Evolutionary conservation across 371 early-diverging fungal genomes (phyloP).

Genomic region (Saksenaea vasiformis): DNA sequence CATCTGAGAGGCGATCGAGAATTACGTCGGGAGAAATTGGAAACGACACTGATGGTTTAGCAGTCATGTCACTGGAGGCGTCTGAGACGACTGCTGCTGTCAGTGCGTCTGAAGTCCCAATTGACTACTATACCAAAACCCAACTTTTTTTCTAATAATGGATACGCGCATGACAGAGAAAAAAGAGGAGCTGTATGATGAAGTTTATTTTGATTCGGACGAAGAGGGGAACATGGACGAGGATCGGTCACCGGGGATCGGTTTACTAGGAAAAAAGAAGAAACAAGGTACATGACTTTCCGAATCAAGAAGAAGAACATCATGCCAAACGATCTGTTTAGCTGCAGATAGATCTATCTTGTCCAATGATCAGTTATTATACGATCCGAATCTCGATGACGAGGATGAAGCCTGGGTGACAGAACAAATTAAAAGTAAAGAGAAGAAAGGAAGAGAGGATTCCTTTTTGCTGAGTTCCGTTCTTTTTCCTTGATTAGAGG

Average conservation of each 20-base stretch:
- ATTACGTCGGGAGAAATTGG: no score
- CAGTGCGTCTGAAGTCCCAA: no score
- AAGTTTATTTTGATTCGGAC: conserved; percentile 55
- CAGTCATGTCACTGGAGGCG: no score
- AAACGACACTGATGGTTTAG: no score
- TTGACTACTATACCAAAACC: no score
- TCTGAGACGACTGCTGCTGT: no score
- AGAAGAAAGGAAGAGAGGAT: conserved; percentile 10
- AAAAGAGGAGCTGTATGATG: conserved; percentile 39
- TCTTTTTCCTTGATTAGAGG: background rate
- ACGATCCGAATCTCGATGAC: conserved; percentile 62
- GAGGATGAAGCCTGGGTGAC: conserved; percentile 61
- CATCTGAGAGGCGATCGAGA: no score
- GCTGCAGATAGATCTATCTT: conserved; percentile 29
- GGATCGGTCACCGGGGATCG: conserved; percentile 16
- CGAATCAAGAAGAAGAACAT: background rate
- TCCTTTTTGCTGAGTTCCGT: background rate
- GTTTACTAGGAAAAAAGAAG: conserved; percentile 8
- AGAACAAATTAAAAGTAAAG: conserved; percentile 51
- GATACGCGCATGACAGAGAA: background rate
- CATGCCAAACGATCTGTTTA: conserved; percentile 1
- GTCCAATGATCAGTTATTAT: conserved; percentile 56
- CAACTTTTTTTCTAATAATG: no score
- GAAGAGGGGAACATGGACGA: conserved; percentile 20
- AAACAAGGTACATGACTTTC: background rate